A percentile compares a stretch with the other conserved stretches of the same genome.
phyloP scores from a whole-genome alignment of 805 yeast genomes.

The Hemisphaericaspora nanyangensis region DNA sequence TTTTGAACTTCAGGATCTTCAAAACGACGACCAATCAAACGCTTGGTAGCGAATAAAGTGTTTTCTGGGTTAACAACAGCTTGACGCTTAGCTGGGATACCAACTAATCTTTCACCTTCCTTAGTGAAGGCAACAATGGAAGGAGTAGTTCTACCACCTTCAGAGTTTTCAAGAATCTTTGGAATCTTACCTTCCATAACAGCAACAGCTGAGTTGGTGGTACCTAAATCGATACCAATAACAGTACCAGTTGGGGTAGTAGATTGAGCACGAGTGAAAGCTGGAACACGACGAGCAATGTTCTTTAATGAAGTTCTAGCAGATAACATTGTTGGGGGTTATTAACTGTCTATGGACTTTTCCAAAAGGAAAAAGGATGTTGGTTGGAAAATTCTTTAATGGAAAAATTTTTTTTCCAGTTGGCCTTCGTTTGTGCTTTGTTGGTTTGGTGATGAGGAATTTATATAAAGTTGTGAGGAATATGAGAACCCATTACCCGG shows the following conservation, averaged over 20 bases:
- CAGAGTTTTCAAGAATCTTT: constrained; percentile 72
- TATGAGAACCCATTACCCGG: too few relatives aligned
- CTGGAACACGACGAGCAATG: constrained; percentile 33
- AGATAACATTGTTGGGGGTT: constrained; percentile 30
- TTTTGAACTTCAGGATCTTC: constrained; percentile 87
- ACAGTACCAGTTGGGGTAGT: constrained; percentile 48
- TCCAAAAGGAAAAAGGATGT: neutral
- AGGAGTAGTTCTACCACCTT: constrained; percentile 79
- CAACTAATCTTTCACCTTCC: constrained; percentile 88
- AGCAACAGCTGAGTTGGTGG: constrained; percentile 89
- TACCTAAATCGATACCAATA: constrained; percentile 83
- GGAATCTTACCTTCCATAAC: constrained; percentile 76
- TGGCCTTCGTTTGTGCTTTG: constrained; percentile 1
- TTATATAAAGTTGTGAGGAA: too few relatives aligned
- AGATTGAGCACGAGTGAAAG: constrained; percentile 27
- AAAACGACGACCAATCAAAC: constrained; percentile 91
- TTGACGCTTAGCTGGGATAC: constrained; percentile 94
- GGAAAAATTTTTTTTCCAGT: constrained; percentile 1
- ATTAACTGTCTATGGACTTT: neutral
- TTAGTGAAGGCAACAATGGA: constrained; percentile 93
- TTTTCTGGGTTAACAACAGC: constrained; percentile 92
- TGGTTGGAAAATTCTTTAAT: neutral
- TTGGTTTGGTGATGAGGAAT: too few relatives aligned
- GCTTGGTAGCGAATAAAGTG: constrained; percentile 91
- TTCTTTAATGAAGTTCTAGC: constrained; percentile 38